Evolutionary conservation across 2,329 filamentous ascomycete genomes (phyloP).

Genomic region (Microdochium trichocladiopsis): DNA sequence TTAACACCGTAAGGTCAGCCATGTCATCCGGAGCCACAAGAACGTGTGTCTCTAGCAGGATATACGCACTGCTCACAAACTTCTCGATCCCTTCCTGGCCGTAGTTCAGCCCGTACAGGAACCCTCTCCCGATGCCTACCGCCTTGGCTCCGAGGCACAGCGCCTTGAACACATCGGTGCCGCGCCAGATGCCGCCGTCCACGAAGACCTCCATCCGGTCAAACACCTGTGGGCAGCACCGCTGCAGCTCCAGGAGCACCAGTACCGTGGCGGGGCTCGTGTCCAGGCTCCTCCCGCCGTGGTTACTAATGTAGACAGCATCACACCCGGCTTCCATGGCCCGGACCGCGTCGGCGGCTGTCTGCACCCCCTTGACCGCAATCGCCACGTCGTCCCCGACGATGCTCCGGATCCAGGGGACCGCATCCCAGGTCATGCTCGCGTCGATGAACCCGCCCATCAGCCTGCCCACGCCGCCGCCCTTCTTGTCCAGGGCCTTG

Average conservation of each 20-base stretch:
- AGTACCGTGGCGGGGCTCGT: slow-evolving; percentile 47
- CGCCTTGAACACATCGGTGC: slow-evolving; percentile 62
- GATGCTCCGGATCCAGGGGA: slow-evolving; percentile 51
- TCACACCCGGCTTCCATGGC: slow-evolving; percentile 55
- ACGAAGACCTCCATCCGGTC: slow-evolving; percentile 53
- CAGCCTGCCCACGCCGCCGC: slow-evolving; percentile 45
- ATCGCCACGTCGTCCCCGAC: slow-evolving; percentile 37
- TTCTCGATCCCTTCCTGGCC: slow-evolving; percentile 50
- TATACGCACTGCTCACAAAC: slow-evolving; percentile 40
- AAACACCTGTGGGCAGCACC: slow-evolving; percentile 53
- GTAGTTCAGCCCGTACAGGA: slow-evolving; percentile 54
- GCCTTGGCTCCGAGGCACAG: slow-evolving; percentile 57
- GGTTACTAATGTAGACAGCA: slow-evolving; percentile 64
- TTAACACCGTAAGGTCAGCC: background rate
- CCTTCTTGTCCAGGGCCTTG: slow-evolving; percentile 41
- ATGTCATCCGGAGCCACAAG: background rate
- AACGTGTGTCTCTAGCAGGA: too few species aligned
- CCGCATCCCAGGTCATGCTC: slow-evolving; percentile 55
- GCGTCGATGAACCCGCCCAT: slow-evolving; percentile 52
- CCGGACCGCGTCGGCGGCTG: slow-evolving; percentile 52
- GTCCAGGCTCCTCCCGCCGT: slow-evolving; percentile 54
- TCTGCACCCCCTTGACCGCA: slow-evolving; percentile 66
- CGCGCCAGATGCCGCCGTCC: slow-evolving; percentile 58
- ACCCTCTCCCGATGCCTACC: slow-evolving; percentile 55
- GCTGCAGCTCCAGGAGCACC: slow-evolving; percentile 55